Evolutionary conservation across 2,329 filamentous ascomycete genomes (phyloP).

Genomic region (Arthrobotrys conoides): DNA sequence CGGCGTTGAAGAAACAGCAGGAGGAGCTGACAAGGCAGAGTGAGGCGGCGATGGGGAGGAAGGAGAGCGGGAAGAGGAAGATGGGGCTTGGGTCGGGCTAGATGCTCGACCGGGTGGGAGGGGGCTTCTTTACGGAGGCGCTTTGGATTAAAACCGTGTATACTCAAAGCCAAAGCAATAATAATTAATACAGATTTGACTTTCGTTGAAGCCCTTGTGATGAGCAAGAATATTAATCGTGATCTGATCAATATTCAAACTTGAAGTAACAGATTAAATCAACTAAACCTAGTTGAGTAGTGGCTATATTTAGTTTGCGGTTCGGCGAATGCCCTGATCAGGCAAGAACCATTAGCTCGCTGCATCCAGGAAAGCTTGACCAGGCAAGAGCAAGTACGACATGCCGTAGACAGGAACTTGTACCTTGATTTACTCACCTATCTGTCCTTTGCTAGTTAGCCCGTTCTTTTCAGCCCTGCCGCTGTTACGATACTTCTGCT

Average conservation of each 20-base stretch:
- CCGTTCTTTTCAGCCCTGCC: constrained; percentile 4
- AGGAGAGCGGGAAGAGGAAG: constrained; percentile 44
- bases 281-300: neutral
- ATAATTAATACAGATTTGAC: neutral
- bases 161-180: neutral
- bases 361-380: constrained; percentile 30
- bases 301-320: constrained; percentile 22
- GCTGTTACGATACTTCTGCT: neutral
- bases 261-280: too few relatives aligned
- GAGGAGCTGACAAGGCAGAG: constrained; percentile 46
- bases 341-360: constrained; percentile 23
- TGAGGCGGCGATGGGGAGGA: constrained; percentile 42
- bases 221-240: neutral
- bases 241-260: neutral
- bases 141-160: neutral
- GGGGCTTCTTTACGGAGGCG: too few relatives aligned
- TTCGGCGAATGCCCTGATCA: constrained; percentile 25
- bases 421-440: constrained; percentile 20
- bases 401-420: constrained; percentile 20
- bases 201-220: constrained; percentile 2
- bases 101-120: neutral
- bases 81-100: constrained; percentile 54
- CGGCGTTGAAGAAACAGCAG: constrained; percentile 46
- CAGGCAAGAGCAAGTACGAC: constrained; percentile 10
- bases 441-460: constrained; percentile 15